Evolutionary conservation across 2,329 filamentous ascomycete genomes (phyloP).

Genomic region (Colletotrichum sp.): DNA sequence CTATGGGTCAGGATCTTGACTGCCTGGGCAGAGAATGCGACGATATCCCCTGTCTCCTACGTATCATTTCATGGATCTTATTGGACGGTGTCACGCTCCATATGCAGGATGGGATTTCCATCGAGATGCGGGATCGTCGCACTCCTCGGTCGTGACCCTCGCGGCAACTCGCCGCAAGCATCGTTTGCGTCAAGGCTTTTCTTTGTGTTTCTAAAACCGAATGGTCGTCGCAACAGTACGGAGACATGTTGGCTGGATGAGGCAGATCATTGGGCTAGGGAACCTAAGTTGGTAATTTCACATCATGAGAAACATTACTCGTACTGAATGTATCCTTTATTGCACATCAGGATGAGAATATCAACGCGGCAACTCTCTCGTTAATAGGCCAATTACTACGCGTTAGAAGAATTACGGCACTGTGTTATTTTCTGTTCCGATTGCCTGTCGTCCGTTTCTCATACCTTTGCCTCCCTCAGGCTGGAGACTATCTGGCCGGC

Average conservation of each 20-base stretch:
- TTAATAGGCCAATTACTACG: fast-evolving
- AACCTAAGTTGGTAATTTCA: background rate
- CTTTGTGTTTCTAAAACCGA: fast-evolving
- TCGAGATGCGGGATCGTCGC: no score
- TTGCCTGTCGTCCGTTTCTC: no score
- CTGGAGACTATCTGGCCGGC: no score
- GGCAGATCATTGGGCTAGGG: background rate
- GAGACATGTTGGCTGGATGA: background rate
- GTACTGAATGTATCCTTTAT: fast-evolving
- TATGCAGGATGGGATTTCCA: no score
- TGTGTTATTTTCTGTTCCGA: background rate
- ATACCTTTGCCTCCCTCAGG: no score
- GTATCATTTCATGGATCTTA: no score
- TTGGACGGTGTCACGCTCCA: no score
- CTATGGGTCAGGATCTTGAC: no score
- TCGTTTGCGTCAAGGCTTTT: background rate
- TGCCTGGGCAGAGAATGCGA: no score
- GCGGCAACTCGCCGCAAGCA: background rate
- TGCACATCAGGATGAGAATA: background rate
- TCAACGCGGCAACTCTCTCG: background rate
- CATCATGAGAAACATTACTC: background rate
- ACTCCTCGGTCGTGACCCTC: no score
- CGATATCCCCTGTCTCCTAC: no score
- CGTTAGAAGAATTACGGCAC: no score
- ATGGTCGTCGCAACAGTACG: fast-evolving